A percentile compares a stretch with the other conserved stretches of the same genome.
These are phyloP conservation scores for Agarophyton chilense DNA, from an alignment of 23 red algal genomes.

Conservation along the genomic window DNA sequence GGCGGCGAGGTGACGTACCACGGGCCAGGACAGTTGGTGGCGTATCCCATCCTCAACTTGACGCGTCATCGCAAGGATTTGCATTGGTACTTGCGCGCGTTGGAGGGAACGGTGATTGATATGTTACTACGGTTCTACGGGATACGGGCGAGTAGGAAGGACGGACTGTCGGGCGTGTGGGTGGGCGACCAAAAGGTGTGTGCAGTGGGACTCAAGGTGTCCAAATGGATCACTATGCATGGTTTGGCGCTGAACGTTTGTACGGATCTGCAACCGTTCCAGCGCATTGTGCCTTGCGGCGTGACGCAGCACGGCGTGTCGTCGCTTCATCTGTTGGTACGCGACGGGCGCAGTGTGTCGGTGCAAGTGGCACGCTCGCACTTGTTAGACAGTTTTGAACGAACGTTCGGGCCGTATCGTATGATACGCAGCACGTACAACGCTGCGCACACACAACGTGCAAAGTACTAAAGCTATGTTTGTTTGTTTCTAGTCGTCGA, in stretches of 20 bases:
- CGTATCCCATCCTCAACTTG: constrained; percentile 89
- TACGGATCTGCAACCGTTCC: constrained; percentile 58
- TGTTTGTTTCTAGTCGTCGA: constrained; percentile 48
- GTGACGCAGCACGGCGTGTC: constrained; percentile 61
- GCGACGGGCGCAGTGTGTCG: background rate
- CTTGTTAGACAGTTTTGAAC: constrained; percentile 41
- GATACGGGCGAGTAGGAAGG: constrained; percentile 52
- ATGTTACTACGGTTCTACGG: constrained; percentile 17
- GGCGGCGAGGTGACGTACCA: constrained; percentile 97
- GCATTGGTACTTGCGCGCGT: constrained; percentile 80
- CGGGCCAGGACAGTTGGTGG: constrained; percentile 88
- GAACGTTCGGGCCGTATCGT: constrained; percentile 29
- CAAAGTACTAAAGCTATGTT: too few species aligned
- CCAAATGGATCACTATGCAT: constrained; percentile 91
- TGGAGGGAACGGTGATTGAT: constrained; percentile 80
- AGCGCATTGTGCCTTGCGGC: constrained; percentile 80
- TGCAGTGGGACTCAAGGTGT: constrained; percentile 84
- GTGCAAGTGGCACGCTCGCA: background rate
- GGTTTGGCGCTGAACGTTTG: constrained; percentile 91
- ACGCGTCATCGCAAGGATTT: constrained; percentile 64
- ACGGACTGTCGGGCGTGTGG: constrained; percentile 88
- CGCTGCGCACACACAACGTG: too few species aligned
- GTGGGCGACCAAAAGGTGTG: constrained; percentile 81
- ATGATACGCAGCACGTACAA: background rate
- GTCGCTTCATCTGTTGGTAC: constrained; percentile 33